Evolutionary conservation across 768 basidiomycete species (phyloP).

Genomic region (Tricholoma bakamatsutake): DNA sequence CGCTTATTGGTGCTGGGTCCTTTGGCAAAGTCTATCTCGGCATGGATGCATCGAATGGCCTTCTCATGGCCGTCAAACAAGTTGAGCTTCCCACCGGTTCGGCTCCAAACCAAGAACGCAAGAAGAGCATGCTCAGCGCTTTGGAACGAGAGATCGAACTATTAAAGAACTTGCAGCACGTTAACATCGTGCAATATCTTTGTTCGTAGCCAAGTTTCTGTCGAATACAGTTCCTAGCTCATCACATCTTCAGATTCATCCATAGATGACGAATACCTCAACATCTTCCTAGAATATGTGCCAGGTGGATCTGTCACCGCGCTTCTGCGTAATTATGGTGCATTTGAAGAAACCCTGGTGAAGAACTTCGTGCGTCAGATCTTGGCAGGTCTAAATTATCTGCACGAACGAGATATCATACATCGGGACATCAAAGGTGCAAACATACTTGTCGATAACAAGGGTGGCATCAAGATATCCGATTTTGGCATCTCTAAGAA

Average conservation of each 20-base stretch:
- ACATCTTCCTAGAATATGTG: conserved; percentile 97
- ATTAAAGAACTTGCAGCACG: conserved; percentile 86
- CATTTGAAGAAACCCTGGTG: conserved; percentile 89
- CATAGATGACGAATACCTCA: conserved; percentile 82
- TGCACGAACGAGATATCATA: conserved; percentile 91
- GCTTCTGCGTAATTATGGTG: conserved; percentile 83
- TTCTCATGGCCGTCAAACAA: conserved; percentile 97
- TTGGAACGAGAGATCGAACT: conserved; percentile 93
- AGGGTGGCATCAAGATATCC: conserved; percentile 95
- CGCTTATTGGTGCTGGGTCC: conserved; percentile 90
- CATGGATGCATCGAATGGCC: conserved; percentile 86
- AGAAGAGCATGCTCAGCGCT: conserved; percentile 88
- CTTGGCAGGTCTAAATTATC: conserved; percentile 79
- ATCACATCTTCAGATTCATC: conserved; percentile 70
- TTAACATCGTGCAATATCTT: conserved; percentile 97
- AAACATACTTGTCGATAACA: conserved; percentile 97
- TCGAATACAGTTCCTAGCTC: neutral
- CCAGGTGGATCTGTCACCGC: conserved; percentile 93
- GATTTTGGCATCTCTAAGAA: conserved; percentile 98
- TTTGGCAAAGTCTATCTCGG: conserved; percentile 95
- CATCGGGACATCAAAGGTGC: conserved; percentile 99
- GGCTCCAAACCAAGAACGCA: conserved; percentile 85
- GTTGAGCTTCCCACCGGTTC: conserved; percentile 85
- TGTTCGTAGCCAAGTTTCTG: conserved; percentile 45
- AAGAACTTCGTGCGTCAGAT: conserved; percentile 93